These are phyloP conservation scores for Colletotrichum karsti DNA, from an alignment of 2,329 filamentous ascomycete species.

Conservation along the genomic window DNA sequence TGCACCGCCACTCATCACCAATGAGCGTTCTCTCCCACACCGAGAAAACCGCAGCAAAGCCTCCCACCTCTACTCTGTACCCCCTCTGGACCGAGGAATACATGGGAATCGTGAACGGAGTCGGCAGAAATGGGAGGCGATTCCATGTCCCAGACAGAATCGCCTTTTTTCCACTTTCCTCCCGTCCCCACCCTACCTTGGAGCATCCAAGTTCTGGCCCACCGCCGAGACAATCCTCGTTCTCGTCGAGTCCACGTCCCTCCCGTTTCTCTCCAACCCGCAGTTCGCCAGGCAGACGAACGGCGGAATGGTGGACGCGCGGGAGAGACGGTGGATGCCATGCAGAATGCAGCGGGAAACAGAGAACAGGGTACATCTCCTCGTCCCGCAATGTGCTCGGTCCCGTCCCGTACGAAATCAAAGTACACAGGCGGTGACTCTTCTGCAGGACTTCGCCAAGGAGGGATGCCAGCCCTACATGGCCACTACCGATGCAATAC, in stretches of 20 bases:
- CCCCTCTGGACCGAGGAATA: not conserved
- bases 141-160: not conserved
- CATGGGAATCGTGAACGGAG: constrained; percentile 6
- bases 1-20: constrained; percentile 24
- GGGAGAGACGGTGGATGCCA: not conserved
- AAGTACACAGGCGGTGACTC: constrained; percentile 20
- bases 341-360: not conserved
- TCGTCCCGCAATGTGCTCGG: not conserved
- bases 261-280: not conserved
- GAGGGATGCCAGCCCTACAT: constrained; percentile 25
- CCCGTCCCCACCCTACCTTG: not conserved
- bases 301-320: not conserved
- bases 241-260: not conserved
- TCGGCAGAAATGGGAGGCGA: constrained; percentile 17
- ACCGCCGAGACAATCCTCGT: not conserved
- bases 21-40: not conserved
- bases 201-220: constrained; percentile 10
- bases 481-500: constrained; percentile 20
- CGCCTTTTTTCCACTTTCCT: constrained; percentile 26
- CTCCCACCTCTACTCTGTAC: not conserved
- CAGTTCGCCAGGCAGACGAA: not conserved
- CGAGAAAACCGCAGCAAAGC: constrained; percentile 18
- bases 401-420: not conserved
- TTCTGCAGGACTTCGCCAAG: not conserved
- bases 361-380: not conserved